These are phyloP conservation scores for Evansstolkia leycettana DNA, from an alignment of 495 filamentous ascomycete genomes.

Conservation along the genomic window DNA sequence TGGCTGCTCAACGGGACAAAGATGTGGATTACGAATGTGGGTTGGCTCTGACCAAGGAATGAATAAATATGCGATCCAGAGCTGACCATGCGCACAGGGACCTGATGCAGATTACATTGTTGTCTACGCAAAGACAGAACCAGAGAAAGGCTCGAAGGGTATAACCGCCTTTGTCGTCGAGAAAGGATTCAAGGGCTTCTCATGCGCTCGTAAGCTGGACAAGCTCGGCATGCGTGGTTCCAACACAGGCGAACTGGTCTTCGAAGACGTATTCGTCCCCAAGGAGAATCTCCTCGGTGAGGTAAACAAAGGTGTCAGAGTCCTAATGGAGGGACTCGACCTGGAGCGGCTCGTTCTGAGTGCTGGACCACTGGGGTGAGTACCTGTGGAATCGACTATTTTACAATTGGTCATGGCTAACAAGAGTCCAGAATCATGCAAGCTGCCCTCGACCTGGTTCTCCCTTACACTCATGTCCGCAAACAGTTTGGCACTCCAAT, in stretches of 20 bases:
- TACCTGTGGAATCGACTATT: not conserved
- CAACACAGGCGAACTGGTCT: constrained; percentile 91
- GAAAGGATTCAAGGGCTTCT: constrained; percentile 61
- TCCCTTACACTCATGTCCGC: constrained; percentile 82
- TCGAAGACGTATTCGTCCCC: constrained; percentile 89
- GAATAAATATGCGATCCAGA: not conserved
- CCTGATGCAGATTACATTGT: constrained; percentile 83
- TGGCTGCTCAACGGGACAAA: constrained; percentile 83
- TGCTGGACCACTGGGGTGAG: constrained; percentile 72
- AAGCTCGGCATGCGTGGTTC: constrained; percentile 97
- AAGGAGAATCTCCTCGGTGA: constrained; percentile 66
- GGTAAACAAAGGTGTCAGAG: constrained; percentile 70
- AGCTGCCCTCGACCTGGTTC: constrained; percentile 70
- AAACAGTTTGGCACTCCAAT: constrained; percentile 84
- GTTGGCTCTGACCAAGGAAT: constrained; percentile 9
- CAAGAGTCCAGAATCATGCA: constrained; percentile 66
- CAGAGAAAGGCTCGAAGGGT: constrained; percentile 70
- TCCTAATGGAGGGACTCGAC: constrained; percentile 94
- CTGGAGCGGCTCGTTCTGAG: constrained; percentile 87
- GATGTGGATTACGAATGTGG: constrained; percentile 98
- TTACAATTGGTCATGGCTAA: constrained; percentile 6
- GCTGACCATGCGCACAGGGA: constrained; percentile 36
- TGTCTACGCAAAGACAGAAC: constrained; percentile 91
- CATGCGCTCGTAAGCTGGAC: constrained; percentile 81
- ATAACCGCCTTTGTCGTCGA: constrained; percentile 93